phyloP scores from a whole-genome alignment of 2,329 filamentous ascomycete species.

The Colletotrichum trifolii region DNA sequence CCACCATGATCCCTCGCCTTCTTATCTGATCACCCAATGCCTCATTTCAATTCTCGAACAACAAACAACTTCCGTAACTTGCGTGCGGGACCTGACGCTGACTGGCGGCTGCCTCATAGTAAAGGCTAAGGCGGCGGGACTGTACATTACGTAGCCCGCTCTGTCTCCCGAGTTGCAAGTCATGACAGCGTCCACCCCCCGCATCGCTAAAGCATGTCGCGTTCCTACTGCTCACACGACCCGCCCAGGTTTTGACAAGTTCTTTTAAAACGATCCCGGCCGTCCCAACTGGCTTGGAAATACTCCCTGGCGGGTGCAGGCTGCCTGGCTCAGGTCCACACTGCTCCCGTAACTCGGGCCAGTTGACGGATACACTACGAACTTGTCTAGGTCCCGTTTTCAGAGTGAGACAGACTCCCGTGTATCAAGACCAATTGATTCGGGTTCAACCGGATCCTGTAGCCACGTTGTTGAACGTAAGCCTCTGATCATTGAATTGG shows the following conservation, averaged over 20 bases:
- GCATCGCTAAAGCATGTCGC: slow-evolving; percentile 35
- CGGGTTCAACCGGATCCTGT: neutral
- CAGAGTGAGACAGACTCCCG: slow-evolving; percentile 28
- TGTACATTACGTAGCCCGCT: slow-evolving; percentile 6
- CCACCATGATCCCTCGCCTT: neutral
- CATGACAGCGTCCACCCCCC: slow-evolving; percentile 28
- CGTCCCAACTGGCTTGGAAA: slow-evolving; percentile 26
- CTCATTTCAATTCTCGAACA: neutral
- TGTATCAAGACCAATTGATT: slow-evolving; percentile 22
- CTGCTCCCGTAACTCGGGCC: neutral
- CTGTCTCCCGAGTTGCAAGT: slow-evolving; percentile 17
- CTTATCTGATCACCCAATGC: neutral
- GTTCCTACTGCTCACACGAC: slow-evolving; percentile 28
- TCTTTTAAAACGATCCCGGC: slow-evolving; percentile 16
- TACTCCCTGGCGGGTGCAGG: neutral
- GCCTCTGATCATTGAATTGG: neutral
- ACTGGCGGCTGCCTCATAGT: slow-evolving; percentile 18
- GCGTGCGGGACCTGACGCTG: slow-evolving; percentile 14
- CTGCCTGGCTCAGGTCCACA: neutral
- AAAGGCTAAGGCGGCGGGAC: slow-evolving; percentile 24
- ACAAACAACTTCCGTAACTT: too few relatives aligned
- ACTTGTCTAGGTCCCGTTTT: slow-evolving; percentile 24
- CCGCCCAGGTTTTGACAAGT: slow-evolving; percentile 29
- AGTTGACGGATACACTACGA: neutral
- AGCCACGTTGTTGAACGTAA: neutral